phyloP scores from a whole-genome alignment of 202 grass and related monocot genomes.

The Sporobolus alterniflorus region DNA sequence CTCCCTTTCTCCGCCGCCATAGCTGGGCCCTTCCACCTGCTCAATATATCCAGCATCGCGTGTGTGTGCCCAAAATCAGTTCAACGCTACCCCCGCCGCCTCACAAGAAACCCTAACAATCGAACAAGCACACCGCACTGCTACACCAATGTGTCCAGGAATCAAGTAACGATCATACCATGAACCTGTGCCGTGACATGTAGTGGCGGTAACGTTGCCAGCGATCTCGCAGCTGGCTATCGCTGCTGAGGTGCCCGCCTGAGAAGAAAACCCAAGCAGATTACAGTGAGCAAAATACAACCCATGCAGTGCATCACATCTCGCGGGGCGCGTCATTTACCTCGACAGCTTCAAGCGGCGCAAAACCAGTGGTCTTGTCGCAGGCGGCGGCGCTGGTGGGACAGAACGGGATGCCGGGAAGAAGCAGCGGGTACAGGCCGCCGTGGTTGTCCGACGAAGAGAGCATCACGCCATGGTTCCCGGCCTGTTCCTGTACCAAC shows the following conservation, averaged over 20 bases:
- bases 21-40: constrained; percentile 71
- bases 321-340: background rate
- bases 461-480: constrained; percentile 46
- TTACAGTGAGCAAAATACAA: background rate
- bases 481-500: constrained; percentile 37
- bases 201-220: background rate
- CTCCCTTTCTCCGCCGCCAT: constrained; percentile 64
- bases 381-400: background rate
- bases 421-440: constrained; percentile 47
- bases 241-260: constrained; percentile 28
- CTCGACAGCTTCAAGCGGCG: constrained; percentile 23
- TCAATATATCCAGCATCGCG: background rate
- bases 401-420: constrained; percentile 53
- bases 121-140: background rate
- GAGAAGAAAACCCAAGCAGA: background rate
- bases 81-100: background rate
- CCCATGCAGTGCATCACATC: background rate
- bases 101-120: constrained; percentile 27
- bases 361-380: constrained; percentile 35
- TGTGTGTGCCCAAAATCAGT: background rate
- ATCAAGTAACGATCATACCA: constrained; percentile 32
- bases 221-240: constrained; percentile 27
- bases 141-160: background rate
- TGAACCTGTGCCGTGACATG: constrained; percentile 29
- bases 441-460: constrained; percentile 25